A percentile compares a stretch with the other conserved stretches of the same genome.
Evolutionary conservation across 306 rosid genomes (phyloP).

Genomic region (Lathyrus aphaca): DNA sequence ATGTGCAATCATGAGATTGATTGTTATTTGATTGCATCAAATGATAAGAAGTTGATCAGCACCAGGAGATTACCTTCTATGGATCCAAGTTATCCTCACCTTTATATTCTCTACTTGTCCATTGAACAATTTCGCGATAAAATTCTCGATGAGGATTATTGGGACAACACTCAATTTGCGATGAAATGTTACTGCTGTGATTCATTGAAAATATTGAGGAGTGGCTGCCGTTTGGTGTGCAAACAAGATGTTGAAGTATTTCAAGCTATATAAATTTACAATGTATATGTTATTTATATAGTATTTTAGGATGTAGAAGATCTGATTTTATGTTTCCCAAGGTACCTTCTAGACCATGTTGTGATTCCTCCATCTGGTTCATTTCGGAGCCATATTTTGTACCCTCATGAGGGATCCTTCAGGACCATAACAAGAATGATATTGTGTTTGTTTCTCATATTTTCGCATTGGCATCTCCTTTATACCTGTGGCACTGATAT

Average conservation of each 20-base stretch:
- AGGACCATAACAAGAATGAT: too few relatives aligned
- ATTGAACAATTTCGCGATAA: not conserved
- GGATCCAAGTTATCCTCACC: constrained; percentile 20
- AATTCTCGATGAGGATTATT: not conserved
- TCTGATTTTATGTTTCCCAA: too few relatives aligned
- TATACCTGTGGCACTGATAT: too few relatives aligned
- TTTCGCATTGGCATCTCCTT: too few relatives aligned
- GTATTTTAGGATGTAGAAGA: too few relatives aligned
- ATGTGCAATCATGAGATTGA: not conserved
- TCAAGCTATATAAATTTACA: not conserved
- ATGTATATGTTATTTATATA: too few relatives aligned
- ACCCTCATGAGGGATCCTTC: too few relatives aligned
- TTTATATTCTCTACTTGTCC: constrained; percentile 17
- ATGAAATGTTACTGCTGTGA: not conserved
- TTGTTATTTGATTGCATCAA: not conserved
- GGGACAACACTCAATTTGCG: not conserved
- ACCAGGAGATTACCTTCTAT: not conserved
- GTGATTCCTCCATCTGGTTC: too few relatives aligned
- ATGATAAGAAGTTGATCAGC: constrained; percentile 9
- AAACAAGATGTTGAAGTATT: constrained; percentile 26
- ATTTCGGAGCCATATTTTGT: too few relatives aligned
- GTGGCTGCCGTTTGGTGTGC: constrained; percentile 3
- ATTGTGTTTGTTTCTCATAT: too few relatives aligned
- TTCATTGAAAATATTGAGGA: constrained; percentile 16
- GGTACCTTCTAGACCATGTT: too few relatives aligned